These are phyloP conservation scores for Lentinus tigrinus DNA, from an alignment of 768 basidiomycete species.

Conservation along the genomic window DNA sequence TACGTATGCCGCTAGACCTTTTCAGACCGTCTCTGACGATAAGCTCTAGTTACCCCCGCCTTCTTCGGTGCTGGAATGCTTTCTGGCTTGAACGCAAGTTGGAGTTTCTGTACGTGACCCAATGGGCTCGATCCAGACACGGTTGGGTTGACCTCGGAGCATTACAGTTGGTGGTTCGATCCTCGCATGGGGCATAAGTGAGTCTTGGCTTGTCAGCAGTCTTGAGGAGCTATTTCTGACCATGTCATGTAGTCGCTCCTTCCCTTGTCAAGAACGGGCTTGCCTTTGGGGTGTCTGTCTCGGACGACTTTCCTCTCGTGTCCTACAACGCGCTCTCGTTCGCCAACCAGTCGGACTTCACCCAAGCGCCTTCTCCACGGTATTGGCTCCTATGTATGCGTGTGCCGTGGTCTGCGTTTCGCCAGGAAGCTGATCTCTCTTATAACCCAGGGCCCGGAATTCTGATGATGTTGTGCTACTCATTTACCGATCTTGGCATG, in stretches of 20 bases:
- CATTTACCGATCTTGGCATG: conserved; percentile 51
- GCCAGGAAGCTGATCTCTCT: neutral
- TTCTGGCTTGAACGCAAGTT: conserved; percentile 54
- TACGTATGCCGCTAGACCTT: conserved; percentile 27
- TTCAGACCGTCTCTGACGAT: conserved; percentile 1
- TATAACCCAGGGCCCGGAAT: conserved; percentile 50
- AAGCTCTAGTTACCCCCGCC: conserved; percentile 45
- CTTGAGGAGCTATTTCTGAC: neutral
- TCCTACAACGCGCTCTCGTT: conserved; percentile 46
- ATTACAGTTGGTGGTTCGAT: conserved; percentile 50
- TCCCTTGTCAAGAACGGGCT: conserved; percentile 51
- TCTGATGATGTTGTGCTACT: conserved; percentile 59
- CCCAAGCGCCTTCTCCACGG: conserved; percentile 25
- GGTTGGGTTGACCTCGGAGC: conserved; percentile 5
- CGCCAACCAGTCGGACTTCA: conserved; percentile 27
- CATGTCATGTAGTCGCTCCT: conserved; percentile 44
- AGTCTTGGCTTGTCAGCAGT: neutral
- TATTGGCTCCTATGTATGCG: conserved; percentile 26
- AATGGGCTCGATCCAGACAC: neutral
- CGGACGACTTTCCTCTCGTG: conserved; percentile 42
- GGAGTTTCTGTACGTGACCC: conserved; percentile 49
- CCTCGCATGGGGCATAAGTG: conserved; percentile 58
- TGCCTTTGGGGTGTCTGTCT: conserved; percentile 41
- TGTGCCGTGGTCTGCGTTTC: no score
- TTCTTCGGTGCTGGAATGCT: conserved; percentile 63